Percentiles rank a stretch among this genome's conserved stretches.
phyloP scores from a whole-genome alignment of 306 rosid species.

The Psophocarpus tetragonolobus region DNA sequence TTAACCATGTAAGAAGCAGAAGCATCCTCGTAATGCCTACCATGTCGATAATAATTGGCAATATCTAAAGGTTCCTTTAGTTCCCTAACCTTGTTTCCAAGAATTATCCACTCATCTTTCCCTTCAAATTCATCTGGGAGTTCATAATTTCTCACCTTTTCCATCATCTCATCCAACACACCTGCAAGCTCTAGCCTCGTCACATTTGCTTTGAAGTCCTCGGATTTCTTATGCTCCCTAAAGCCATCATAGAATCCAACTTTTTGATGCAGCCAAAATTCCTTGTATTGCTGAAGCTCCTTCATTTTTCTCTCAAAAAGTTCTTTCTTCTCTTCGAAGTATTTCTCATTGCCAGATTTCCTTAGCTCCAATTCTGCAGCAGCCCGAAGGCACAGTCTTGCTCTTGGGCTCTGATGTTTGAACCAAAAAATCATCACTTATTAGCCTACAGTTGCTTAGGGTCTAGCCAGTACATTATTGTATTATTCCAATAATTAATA shows the following conservation, averaged over 20 bases:
- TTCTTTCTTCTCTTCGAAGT: not conserved
- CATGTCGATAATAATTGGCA: conserved; percentile 73
- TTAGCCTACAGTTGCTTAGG: not conserved
- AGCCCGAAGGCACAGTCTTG: conserved; percentile 64
- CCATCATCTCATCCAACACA: conserved; percentile 63
- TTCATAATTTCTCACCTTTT: conserved; percentile 48
- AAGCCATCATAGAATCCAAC: conserved; percentile 65
- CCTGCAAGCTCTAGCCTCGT: conserved; percentile 1
- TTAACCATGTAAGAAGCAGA: conserved; percentile 46
- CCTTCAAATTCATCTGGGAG: conserved; percentile 72
- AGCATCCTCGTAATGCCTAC: conserved; percentile 46
- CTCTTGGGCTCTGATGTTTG: conserved; percentile 54
- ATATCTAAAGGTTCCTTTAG: conserved; percentile 71
- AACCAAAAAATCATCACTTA: conserved; percentile 1
- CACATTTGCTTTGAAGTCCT: conserved; percentile 56
- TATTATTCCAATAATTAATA: not conserved
- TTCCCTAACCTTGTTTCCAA: conserved; percentile 51
- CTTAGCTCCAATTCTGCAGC: conserved; percentile 58
- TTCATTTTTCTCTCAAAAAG: not conserved
- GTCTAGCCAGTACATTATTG: not conserved
- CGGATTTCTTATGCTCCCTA: conserved; percentile 44
- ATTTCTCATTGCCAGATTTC: conserved; percentile 26
- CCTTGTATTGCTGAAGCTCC: conserved; percentile 39
- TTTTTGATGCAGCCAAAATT: not conserved
- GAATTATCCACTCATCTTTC: conserved; percentile 19